A percentile compares a stretch with the other conserved stretches of the same genome.
These are phyloP conservation scores for Ligustrum vulgare DNA, from an alignment of 257 asterid species.

Conservation along the genomic window DNA sequence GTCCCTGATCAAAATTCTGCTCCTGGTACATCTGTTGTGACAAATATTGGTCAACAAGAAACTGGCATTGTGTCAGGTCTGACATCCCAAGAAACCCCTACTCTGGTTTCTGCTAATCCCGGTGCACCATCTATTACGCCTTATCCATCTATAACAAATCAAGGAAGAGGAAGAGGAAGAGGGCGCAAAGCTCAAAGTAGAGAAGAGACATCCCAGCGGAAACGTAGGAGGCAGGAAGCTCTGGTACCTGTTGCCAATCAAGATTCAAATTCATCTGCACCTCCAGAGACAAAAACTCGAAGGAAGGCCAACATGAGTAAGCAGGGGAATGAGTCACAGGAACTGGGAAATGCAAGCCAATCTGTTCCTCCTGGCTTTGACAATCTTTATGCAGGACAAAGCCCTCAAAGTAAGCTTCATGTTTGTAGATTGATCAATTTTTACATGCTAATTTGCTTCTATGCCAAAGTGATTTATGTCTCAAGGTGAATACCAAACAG, in stretches of 20 bases:
- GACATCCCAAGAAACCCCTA: constrained; percentile 35
- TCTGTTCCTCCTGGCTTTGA: constrained; percentile 17
- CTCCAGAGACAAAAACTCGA: constrained; percentile 66
- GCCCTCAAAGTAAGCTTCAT: constrained; percentile 34
- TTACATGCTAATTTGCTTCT: constrained; percentile 1
- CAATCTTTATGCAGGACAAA: constrained; percentile 24
- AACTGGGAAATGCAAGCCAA: constrained; percentile 32
- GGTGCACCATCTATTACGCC: constrained; percentile 33
- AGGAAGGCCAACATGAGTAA: constrained; percentile 48
- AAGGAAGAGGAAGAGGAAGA: constrained; percentile 49
- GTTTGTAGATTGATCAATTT: constrained; percentile 4
- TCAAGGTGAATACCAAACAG: constrained; percentile 6
- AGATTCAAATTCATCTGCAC: constrained; percentile 46
- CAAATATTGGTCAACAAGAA: constrained; percentile 37
- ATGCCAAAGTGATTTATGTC: background rate
- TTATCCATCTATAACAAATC: constrained; percentile 43
- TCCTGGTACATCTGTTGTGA: constrained; percentile 33
- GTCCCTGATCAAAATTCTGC: constrained; percentile 28
- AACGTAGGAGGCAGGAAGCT: constrained; percentile 69
- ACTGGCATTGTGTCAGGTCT: constrained; percentile 35
- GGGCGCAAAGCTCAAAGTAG: constrained; percentile 59
- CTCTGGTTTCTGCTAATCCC: constrained; percentile 35
- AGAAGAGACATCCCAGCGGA: constrained; percentile 61
- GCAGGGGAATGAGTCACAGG: constrained; percentile 38
- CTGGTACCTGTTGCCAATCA: constrained; percentile 37